Evolutionary conservation across 2,329 filamentous ascomycete species (phyloP).

Genomic region (Alternaria ventricosa): DNA sequence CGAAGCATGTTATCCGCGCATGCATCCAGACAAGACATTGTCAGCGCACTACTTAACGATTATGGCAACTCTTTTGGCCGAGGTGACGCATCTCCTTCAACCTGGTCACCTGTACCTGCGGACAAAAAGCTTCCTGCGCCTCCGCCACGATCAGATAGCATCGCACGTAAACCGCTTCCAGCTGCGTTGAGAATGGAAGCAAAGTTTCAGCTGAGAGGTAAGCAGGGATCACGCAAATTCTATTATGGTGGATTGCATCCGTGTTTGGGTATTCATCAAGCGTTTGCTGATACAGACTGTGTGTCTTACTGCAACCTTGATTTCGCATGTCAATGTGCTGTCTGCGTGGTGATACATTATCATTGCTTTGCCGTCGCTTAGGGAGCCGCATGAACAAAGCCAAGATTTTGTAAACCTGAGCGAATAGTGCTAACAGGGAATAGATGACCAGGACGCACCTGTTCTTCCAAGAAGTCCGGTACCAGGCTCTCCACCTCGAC

Average conservation of each 20-base stretch:
- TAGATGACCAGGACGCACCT: constrained; percentile 21
- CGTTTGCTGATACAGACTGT: constrained; percentile 2
- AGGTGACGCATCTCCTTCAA: constrained; percentile 29
- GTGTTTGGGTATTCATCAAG: background rate
- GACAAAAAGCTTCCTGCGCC: constrained; percentile 42
- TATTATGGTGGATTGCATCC: background rate
- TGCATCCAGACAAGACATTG: constrained; percentile 44
- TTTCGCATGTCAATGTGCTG: background rate
- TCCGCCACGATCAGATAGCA: constrained; percentile 32
- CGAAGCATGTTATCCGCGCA: constrained; percentile 34
- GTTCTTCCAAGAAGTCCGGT: constrained; percentile 17
- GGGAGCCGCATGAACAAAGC: background rate
- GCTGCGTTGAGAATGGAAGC: constrained; percentile 35
- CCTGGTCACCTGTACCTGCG: constrained; percentile 30
- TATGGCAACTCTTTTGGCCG: constrained; percentile 44
- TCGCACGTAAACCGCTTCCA: constrained; percentile 34
- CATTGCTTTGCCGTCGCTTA: background rate
- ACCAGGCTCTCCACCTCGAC: constrained; percentile 28
- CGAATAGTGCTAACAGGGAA: constrained; percentile 4
- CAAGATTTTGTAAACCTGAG: background rate
- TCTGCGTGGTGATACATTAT: background rate
- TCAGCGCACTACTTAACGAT: constrained; percentile 48
- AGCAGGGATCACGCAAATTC: constrained; percentile 5
- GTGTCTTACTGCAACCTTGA: background rate
- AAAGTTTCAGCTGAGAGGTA: constrained; percentile 47